Conservation (phyloP, 2,329 filamentous ascomycete genomes). For the Phialemonium atrogriseum region DNA sequence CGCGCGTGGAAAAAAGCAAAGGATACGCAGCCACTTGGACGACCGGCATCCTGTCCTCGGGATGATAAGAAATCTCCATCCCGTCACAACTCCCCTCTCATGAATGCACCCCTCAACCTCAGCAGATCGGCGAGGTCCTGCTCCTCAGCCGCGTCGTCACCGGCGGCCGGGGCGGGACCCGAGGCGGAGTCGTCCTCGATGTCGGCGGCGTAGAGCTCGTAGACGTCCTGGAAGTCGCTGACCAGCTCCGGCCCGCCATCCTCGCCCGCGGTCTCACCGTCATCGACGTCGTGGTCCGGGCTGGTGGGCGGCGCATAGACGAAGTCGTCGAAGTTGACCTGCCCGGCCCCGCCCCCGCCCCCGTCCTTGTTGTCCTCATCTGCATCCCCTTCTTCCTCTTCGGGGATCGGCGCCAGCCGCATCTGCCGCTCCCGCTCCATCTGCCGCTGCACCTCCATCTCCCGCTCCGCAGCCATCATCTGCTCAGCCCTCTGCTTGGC, state of each 20-base stretch:
- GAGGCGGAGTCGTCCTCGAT: not conserved
- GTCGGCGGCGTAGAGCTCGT: not conserved
- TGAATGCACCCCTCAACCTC: not conserved
- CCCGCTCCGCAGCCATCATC: slow-evolving; percentile 2
- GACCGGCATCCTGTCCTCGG: too few relatives aligned
- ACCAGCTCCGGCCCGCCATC: not conserved
- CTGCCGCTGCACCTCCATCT: slow-evolving; percentile 2
- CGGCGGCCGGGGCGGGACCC: not conserved
- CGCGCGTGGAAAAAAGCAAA: too few relatives aligned
- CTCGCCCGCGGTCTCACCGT: not conserved
- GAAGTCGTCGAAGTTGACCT: not conserved
- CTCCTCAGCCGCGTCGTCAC: too few relatives aligned
- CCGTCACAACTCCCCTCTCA: too few relatives aligned
- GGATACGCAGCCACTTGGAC: too few relatives aligned
- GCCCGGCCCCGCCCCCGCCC: not conserved
- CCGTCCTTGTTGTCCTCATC: not conserved
- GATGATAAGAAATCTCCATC: not conserved
- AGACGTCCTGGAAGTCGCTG: not conserved
- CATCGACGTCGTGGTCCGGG: not conserved
- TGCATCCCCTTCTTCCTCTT: not conserved
- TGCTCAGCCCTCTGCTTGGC: slow-evolving; percentile 9
- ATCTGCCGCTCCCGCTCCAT: not conserved
- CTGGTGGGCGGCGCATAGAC: not conserved
- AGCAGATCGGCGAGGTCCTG: too few relatives aligned
- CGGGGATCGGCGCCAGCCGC: too few relatives aligned